These are phyloP conservation scores for Groenewaldozyma tartarivorans DNA, from an alignment of 805 yeast genomes.

Conservation along the genomic window DNA sequence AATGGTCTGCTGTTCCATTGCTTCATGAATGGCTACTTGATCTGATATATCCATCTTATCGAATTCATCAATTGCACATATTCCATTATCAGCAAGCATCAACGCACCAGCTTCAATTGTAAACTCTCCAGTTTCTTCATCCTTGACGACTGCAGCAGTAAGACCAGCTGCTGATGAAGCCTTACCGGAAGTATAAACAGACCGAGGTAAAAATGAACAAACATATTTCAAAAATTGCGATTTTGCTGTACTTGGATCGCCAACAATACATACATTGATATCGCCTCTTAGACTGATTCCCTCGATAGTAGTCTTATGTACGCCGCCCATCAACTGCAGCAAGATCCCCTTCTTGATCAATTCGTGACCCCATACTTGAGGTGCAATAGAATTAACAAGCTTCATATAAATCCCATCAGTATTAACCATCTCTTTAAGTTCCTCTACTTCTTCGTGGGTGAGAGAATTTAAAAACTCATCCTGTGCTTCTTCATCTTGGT, in stretches of 20 bases:
- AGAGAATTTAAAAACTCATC: constrained; percentile 70
- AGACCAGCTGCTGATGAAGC: constrained; percentile 98
- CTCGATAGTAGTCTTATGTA: constrained; percentile 85
- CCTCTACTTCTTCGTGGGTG: constrained; percentile 73
- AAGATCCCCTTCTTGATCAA: constrained; percentile 85
- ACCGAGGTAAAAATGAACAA: constrained; percentile 81
- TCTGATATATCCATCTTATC: constrained; percentile 95
- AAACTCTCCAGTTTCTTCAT: constrained; percentile 93
- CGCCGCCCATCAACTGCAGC: constrained; percentile 87
- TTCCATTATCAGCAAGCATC: constrained; percentile 97
- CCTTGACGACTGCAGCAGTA: constrained; percentile 95
- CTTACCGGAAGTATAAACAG: constrained; percentile 95
- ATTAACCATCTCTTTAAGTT: constrained; percentile 81
- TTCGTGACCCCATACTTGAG: constrained; percentile 95
- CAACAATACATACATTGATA: constrained; percentile 90
- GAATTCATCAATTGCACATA: constrained; percentile 97
- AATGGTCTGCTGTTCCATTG: constrained; percentile 99
- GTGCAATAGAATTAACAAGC: constrained; percentile 82
- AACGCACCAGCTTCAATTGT: constrained; percentile 98
- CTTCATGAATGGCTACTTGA: constrained; percentile 98
- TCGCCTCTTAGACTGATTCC: constrained; percentile 95
- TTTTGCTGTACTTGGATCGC: constrained; percentile 96
- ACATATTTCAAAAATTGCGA: constrained; percentile 94
- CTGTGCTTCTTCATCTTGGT: constrained; percentile 60
- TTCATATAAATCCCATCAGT: constrained; percentile 78